Conservation (phyloP, 768 basidiomycete species). For the Aureoboletus auriporus region DNA sequence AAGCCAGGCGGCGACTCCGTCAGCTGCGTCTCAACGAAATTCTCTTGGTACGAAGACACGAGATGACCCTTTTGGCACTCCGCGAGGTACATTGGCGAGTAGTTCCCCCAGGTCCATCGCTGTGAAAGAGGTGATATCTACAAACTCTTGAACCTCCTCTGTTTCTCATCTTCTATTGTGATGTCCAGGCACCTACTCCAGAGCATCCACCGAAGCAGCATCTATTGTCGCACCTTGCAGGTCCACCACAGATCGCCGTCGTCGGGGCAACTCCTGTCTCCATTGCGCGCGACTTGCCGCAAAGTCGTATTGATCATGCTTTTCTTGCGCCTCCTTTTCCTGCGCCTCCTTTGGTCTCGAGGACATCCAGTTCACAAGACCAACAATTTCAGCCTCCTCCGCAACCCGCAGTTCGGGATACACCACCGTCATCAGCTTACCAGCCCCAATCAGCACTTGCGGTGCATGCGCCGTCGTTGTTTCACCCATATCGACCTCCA, state of each 20-base stretch:
- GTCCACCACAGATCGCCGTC: slow-evolving; percentile 28
- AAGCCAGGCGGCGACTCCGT: slow-evolving; percentile 20
- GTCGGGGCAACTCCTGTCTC: slow-evolving; percentile 27
- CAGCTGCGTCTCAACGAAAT: slow-evolving; percentile 22
- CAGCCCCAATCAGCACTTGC: slow-evolving; percentile 9
- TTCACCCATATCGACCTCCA: slow-evolving; percentile 21
- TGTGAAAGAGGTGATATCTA: slow-evolving; percentile 24
- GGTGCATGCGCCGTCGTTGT: slow-evolving; percentile 20
- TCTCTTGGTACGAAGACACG: slow-evolving; percentile 14
- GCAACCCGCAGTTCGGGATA: slow-evolving; percentile 11
- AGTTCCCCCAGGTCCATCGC: slow-evolving; percentile 21
- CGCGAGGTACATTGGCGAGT: slow-evolving; percentile 18
- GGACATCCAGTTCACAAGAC: slow-evolving; percentile 21
- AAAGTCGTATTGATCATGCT: slow-evolving; percentile 17
- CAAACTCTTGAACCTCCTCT: background rate
- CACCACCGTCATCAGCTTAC: slow-evolving; percentile 7
- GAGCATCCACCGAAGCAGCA: slow-evolving; percentile 14
- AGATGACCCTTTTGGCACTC: slow-evolving; percentile 17
- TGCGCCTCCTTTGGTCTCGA: slow-evolving; percentile 22
- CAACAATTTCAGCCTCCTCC: slow-evolving; percentile 9
- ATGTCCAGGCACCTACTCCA: slow-evolving; percentile 16
- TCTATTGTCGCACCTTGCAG: slow-evolving; percentile 9
- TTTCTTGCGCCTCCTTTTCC: slow-evolving; percentile 27
- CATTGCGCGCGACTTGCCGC: slow-evolving; percentile 19
- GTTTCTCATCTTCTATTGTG: slow-evolving; percentile 9